A percentile compares a stretch with the other conserved stretches of the same genome.
Evolutionary conservation across 768 basidiomycete genomes (phyloP).

Genomic region (Tubosaeta brunneosetosa): DNA sequence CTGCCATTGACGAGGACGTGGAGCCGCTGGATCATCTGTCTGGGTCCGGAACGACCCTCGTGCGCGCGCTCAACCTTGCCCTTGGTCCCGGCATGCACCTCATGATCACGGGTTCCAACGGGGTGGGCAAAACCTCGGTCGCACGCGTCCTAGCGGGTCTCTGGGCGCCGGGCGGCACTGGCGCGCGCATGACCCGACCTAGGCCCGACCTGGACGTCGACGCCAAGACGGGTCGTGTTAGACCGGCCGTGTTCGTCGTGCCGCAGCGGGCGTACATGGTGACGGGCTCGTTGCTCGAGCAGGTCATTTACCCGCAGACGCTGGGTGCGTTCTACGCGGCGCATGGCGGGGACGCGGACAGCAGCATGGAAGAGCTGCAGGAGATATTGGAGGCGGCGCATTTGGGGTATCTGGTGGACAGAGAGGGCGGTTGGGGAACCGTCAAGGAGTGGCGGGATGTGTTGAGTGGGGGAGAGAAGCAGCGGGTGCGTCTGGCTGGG

Average conservation of each 20-base stretch:
- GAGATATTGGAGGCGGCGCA: constrained; percentile 77
- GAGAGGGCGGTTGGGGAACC: constrained; percentile 88
- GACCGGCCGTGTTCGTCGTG: constrained; percentile 65
- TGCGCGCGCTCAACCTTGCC: constrained; percentile 61
- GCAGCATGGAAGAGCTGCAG: constrained; percentile 65
- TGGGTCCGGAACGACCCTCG: constrained; percentile 42
- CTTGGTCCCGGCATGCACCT: constrained; percentile 76
- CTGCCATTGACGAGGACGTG: constrained; percentile 16
- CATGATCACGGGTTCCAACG: constrained; percentile 91
- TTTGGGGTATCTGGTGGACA: constrained; percentile 74
- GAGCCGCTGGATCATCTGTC: constrained; percentile 15
- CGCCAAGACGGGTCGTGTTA: constrained; percentile 32
- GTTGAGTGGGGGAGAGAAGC: constrained; percentile 94
- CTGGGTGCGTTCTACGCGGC: constrained; percentile 64
- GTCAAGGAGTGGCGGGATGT: constrained; percentile 97
- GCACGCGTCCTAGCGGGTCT: constrained; percentile 86
- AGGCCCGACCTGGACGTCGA: constrained; percentile 13
- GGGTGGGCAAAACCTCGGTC: constrained; percentile 87
- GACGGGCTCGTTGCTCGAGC: constrained; percentile 80
- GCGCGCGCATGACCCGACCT: constrained; percentile 32
- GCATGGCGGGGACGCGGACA: constrained; percentile 40
- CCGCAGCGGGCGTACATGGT: constrained; percentile 95
- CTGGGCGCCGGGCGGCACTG: constrained; percentile 61
- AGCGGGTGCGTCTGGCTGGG: constrained; percentile 48
- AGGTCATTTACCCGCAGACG: constrained; percentile 85